Conservation (phyloP, 257 asterid genomes). For the Capsicum chinense region DNA sequence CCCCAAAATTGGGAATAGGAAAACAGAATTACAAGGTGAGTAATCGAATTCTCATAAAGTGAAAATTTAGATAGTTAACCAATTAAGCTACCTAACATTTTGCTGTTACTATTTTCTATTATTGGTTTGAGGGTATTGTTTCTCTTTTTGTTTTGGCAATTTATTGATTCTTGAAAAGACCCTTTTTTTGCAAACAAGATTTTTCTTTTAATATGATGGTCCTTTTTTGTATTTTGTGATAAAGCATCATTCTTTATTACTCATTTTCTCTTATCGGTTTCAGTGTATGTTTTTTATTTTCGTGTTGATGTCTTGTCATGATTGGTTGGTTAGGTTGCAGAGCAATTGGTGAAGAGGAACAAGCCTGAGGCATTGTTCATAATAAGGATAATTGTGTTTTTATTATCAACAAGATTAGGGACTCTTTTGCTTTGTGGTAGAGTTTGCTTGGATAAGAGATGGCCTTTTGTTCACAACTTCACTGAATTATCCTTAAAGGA, state of each 20-base stretch:
- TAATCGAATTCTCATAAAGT: too few relatives aligned
- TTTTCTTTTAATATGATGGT: neutral
- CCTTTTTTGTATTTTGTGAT: neutral
- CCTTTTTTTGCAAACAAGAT: neutral
- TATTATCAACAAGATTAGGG: slow-evolving; percentile 78
- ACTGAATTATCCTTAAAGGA: slow-evolving; percentile 59
- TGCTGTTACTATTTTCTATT: neutral
- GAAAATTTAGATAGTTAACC: too few relatives aligned
- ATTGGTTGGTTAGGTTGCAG: slow-evolving; percentile 64
- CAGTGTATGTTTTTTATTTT: neutral
- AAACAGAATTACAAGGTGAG: too few relatives aligned
- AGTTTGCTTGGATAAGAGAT: slow-evolving; percentile 58
- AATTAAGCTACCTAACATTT: too few relatives aligned
- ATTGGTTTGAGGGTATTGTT: neutral
- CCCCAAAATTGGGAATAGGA: too few relatives aligned
- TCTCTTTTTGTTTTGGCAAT: neutral
- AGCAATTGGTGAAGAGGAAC: slow-evolving; percentile 56
- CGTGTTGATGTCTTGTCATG: neutral
- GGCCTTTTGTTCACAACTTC: slow-evolving; percentile 79
- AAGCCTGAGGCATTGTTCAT: slow-evolving; percentile 52
- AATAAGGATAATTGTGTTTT: slow-evolving; percentile 50
- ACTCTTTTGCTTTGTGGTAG: slow-evolving; percentile 75
- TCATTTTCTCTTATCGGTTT: neutral
- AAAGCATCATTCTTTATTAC: neutral
- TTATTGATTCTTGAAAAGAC: neutral